These are phyloP conservation scores for Eutrema heterophyllum DNA, from an alignment of 345 rosid genomes.

Conservation along the genomic window DNA sequence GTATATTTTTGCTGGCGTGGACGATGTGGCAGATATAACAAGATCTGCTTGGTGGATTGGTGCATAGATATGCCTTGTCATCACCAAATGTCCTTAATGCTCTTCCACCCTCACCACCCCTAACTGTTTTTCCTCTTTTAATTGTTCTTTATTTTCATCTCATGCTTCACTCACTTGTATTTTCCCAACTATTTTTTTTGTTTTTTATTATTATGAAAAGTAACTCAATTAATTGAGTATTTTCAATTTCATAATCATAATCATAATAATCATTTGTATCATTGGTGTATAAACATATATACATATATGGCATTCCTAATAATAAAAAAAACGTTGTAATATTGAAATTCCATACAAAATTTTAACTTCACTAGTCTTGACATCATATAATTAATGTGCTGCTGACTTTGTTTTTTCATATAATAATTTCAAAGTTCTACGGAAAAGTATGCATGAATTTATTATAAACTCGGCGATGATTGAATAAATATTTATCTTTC, in stretches of 20 bases:
- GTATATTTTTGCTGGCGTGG: neutral
- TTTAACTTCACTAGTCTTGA: neutral
- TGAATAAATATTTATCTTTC: neutral
- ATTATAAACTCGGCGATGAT: neutral
- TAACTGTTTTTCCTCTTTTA: constrained; percentile 25
- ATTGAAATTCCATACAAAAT: neutral
- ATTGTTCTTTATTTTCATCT: constrained; percentile 21
- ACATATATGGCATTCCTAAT: neutral
- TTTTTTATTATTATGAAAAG: neutral
- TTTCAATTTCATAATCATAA: neutral
- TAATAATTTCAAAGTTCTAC: neutral
- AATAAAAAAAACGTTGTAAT: neutral
- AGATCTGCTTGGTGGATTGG: constrained; percentile 36
- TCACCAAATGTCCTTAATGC: constrained; percentile 25
- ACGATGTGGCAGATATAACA: constrained; percentile 14
- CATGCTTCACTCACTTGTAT: constrained; percentile 22
- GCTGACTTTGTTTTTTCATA: neutral
- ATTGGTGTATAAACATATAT: neutral
- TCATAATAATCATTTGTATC: neutral
- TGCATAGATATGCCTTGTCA: constrained; percentile 23
- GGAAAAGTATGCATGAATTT: neutral
- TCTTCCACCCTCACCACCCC: constrained; percentile 25
- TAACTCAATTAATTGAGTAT: neutral
- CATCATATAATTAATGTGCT: neutral
- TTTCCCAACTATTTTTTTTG: neutral